phyloP scores from a whole-genome alignment of 179 eudicot genomes.

The Sideroxylon spinosum region DNA sequence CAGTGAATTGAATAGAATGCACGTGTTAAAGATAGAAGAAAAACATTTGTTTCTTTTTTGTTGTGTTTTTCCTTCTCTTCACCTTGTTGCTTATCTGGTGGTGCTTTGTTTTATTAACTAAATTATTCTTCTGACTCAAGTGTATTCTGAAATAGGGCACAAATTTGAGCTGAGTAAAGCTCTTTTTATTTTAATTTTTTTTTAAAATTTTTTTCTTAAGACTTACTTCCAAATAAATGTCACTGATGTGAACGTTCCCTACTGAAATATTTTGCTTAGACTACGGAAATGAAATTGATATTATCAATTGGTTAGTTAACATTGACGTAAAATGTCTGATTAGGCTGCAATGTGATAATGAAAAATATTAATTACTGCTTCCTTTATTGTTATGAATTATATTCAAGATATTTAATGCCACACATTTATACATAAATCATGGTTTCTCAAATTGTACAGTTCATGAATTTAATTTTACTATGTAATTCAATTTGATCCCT shows the following conservation, averaged over 20 bases:
- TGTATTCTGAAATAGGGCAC: not conserved
- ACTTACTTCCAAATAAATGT: not conserved
- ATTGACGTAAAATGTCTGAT: not conserved
- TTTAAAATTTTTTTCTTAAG: not conserved
- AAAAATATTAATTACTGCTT: no score
- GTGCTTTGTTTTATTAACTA: not conserved
- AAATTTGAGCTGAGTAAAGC: not conserved
- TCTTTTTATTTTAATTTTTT: not conserved
- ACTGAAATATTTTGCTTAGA: not conserved
- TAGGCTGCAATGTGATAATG: not conserved
- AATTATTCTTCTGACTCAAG: not conserved
- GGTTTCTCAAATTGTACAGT: not conserved
- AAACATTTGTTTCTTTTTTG: not conserved
- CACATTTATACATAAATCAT: not conserved
- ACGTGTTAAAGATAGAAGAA: not conserved
- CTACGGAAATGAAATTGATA: not conserved
- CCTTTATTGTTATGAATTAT: not conserved
- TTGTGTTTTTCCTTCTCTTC: not conserved
- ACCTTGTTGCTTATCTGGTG: not conserved
- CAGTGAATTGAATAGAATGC: not conserved
- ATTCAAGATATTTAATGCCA: not conserved
- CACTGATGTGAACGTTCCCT: not conserved
- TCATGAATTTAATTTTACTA: not conserved
- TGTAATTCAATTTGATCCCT: not conserved
- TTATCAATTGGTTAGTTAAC: not conserved